phyloP scores from a whole-genome alignment of 306 rosid species.

The Comarum palustre region DNA sequence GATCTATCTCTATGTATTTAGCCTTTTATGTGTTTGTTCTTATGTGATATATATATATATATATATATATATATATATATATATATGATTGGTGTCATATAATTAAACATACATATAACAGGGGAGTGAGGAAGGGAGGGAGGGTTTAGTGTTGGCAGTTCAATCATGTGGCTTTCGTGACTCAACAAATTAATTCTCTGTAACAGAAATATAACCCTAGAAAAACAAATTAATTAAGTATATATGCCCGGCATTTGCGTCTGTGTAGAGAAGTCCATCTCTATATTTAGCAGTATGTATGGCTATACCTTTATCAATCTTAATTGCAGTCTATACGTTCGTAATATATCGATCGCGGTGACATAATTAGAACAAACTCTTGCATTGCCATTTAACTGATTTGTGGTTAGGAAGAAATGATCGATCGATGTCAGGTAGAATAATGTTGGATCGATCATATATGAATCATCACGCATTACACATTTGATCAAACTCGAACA shows the following conservation, averaged over 20 bases:
- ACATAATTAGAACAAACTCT: neutral
- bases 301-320: neutral
- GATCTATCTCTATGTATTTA: neutral
- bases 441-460: neutral
- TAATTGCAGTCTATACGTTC: neutral
- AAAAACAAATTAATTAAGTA: no score
- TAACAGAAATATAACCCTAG: no score
- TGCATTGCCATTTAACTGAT: neutral
- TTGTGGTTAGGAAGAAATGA: neutral
- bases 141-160: constrained; percentile 65
- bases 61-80: neutral
- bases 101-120: no score
- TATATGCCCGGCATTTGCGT: neutral
- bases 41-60: neutral
- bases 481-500: neutral
- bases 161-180: constrained; percentile 58
- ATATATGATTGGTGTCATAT: neutral
- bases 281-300: no score
- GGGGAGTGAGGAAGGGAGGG: neutral
- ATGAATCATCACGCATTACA: neutral
- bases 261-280: neutral
- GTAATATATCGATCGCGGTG: no score
- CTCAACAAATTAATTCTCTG: constrained; percentile 43
- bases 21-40: no score
- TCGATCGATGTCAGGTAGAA: neutral